Conservation (phyloP, 1,284 basidiomycete species). For the Puccinia novopanici region DNA sequence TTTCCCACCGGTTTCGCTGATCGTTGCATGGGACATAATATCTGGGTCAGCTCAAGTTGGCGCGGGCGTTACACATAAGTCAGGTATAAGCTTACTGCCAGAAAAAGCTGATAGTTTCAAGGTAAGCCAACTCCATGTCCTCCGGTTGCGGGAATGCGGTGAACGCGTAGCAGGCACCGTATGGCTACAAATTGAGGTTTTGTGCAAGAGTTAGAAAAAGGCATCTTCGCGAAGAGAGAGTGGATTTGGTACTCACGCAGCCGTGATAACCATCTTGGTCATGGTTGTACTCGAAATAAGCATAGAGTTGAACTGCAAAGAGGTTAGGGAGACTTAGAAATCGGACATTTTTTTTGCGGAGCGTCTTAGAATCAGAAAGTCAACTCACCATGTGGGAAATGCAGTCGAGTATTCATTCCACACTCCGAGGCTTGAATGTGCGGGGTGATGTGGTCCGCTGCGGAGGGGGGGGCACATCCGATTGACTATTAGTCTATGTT, state of each 20-base stretch:
- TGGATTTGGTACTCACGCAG: constrained; percentile 16
- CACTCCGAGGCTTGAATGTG: constrained; percentile 30
- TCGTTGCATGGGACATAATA: background rate
- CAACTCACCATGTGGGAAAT: background rate
- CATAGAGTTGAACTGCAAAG: constrained; percentile 24
- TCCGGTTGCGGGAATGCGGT: background rate
- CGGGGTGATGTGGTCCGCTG: background rate
- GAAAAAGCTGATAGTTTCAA: background rate
- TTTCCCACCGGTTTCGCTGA: background rate
- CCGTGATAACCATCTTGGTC: constrained; percentile 17
- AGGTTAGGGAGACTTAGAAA: background rate
- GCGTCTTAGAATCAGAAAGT: background rate
- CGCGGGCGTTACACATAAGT: no score
- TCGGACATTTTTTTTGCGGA: background rate
- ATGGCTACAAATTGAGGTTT: background rate
- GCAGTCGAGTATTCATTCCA: constrained; percentile 18
- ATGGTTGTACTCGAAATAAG: constrained; percentile 18
- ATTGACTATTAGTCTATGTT: background rate
- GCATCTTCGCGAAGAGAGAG: background rate
- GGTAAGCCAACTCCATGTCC: background rate
- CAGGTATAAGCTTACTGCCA: constrained; percentile 10
- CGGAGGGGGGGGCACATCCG: background rate
- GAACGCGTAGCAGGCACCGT: constrained; percentile 6
- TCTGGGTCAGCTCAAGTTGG: background rate
- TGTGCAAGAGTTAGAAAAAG: background rate